phyloP scores from a whole-genome alignment of 75 land plant genomes.

The Selaginella moellendorffii region DNA sequence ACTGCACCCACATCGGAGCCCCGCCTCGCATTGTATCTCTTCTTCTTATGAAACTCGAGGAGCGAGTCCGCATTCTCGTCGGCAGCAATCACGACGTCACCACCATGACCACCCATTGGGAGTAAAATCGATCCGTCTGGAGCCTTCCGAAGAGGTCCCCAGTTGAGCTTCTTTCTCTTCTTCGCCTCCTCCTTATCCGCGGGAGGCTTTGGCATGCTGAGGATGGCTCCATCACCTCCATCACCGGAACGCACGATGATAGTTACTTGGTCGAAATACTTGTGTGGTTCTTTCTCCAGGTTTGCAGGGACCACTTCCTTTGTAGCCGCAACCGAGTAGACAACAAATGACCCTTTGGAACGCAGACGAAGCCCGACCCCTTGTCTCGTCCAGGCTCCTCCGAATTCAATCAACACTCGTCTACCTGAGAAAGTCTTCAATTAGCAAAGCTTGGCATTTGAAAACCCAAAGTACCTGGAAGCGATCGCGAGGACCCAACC shows the following conservation, averaged over 20 bases:
- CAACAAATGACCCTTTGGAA: too few species aligned
- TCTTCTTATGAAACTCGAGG: constrained; percentile 53
- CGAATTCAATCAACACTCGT: too few species aligned
- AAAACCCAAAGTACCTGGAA: too few species aligned
- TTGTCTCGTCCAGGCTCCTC: background rate
- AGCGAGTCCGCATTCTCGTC: constrained; percentile 66
- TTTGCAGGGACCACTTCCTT: constrained; percentile 10
- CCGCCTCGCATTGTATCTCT: constrained; percentile 66
- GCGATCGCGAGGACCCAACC: too few species aligned
- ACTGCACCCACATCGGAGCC: constrained; percentile 87
- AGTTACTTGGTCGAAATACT: constrained; percentile 83
- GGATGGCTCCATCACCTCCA: constrained; percentile 90
- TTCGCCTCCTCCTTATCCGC: constrained; percentile 27
- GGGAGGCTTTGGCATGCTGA: constrained; percentile 41
- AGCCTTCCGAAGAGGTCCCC: constrained; percentile 41
- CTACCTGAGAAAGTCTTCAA: too few species aligned
- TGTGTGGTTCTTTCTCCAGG: constrained; percentile 63
- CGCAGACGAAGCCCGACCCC: too few species aligned
- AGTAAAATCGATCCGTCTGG: constrained; percentile 73
- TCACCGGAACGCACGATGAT: constrained; percentile 93
- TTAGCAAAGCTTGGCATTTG: too few species aligned
- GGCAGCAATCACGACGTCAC: constrained; percentile 75
- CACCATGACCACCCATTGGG: constrained; percentile 96
- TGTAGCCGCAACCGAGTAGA: background rate
- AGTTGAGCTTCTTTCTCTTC: constrained; percentile 16